Evolutionary conservation across 352 stramenopile genomes (phyloP), one percentile per base, ranked within the genome.

Genomic region (Phytophthora boehmeriae): DNA sequence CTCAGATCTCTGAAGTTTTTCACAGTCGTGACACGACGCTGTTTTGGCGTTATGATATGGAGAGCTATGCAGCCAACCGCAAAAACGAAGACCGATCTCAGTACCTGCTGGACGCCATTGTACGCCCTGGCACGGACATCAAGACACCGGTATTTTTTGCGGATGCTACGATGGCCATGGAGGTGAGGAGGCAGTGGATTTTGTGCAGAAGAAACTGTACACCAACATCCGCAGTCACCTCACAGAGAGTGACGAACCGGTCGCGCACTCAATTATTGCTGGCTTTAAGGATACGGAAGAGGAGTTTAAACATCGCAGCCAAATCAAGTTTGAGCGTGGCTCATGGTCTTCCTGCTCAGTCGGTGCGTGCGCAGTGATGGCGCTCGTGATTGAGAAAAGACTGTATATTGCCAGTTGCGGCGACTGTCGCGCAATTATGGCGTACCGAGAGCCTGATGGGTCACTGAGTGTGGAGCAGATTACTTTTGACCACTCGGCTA

Each of bases 111-210:
- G 77, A 87, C 42, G 42, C 60, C 19, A 62, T 86, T 11, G 36
- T 57, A 22, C 57, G 46, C 13, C 62, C 52, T 3, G 63, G 67
- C 25, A 54, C 48, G 32, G 42, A 20, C 43, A 19, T n/a, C 0
- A 23, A 64, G 19, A 74, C 65, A 28, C 46, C 71, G 4, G 54
- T 86, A 11, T 87, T 89, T 54, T 89, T 89, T 89, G 80, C 50
- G 80, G 71, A n/a, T 87, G 77, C 68, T 89, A 89, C 65, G 80
- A 89, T 48, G 80, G 80, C 35, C 80, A 89, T 56, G 80, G 80
- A 43, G 80, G 80, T 25, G 80, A 88, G 53, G 65, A 84, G 36
- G 80, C 80, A 4, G 80, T 89, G 20, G 75, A 87, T 53, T 89
- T 78, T 63, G 80, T 89, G n/a, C 75, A 89, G 54, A 73, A 77